Base-by-base conservation (phyloP, 768 basidiomycete genomes). In the Brasilioporus rufonigricans region DNA sequence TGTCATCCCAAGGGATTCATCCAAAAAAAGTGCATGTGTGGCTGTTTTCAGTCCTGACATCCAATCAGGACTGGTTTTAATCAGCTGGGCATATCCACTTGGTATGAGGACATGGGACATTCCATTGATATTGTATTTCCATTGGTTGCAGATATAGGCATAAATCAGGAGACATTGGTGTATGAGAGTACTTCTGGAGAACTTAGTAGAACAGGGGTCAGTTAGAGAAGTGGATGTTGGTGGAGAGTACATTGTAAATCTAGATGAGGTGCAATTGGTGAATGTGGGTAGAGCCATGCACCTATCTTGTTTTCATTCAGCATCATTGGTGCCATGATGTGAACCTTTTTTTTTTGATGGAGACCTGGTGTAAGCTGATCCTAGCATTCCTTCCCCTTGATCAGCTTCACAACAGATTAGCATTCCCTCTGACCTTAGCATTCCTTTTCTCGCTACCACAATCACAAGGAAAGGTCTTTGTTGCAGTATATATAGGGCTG, bases 151-250 rank as follows among this genome's bases (percentile, higher is more conserved):
- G 0, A 63, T 61, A 27, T 75, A 67, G 1, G 62, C 73, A 4
- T 49, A 61, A 8, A 71, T 60, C 1, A 74, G 59, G 19, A 74
- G 61, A 0, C 73, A 63, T 27, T 74, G 73, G 27, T 72, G 60
- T 16, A 74, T 18, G 36, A 38, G 36, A 6, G 36, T 6, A 8
- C 14, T 16, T 16, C 18, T 38, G 36, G 36, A 38, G 18, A 16
- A 38, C 36, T 16, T 71, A 24, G 29, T 0, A 73, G 74, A 13
- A 74, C 64, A 18, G 53, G 24, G 12, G 64, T 66, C 62, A 61
- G 31, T 63, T 16, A 16, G 58, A 60, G 44, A 68, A 59, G 18
- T 65, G 65, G 45, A 68, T 46, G 33, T 58, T 61, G 45, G 56
- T 14, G 9, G 48, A 51, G 43, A 45, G 35, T n/a, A n/a, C n/a